Evolutionary conservation across 306 rosid genomes (phyloP).

Genomic region (Acacia acuminata): DNA sequence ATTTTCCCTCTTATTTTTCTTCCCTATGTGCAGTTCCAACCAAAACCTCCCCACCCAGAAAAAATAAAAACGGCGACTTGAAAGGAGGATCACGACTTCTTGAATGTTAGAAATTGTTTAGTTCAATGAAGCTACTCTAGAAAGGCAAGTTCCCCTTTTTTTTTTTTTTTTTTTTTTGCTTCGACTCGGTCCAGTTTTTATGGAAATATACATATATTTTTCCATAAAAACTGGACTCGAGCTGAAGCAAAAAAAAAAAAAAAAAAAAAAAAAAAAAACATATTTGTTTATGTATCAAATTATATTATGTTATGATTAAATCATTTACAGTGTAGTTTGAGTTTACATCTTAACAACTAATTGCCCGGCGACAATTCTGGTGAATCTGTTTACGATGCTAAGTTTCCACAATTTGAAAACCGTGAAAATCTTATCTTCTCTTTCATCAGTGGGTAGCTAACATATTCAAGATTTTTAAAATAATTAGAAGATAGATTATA

Average conservation of each 20-base stretch:
- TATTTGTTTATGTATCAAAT: neutral
- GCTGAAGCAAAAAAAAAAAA: no score
- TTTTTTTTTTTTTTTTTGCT: neutral
- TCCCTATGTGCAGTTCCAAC: neutral
- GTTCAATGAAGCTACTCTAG: neutral
- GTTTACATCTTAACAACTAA: neutral
- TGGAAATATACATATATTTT: neutral
- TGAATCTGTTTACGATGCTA: neutral
- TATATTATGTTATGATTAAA: no score
- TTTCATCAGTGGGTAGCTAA: neutral
- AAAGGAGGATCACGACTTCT: neutral
- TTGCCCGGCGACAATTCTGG: neutral
- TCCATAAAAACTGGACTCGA: no score
- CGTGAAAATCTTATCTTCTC: neutral
- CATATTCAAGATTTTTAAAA: neutral
- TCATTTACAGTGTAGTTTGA: no score
- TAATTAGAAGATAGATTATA: neutral
- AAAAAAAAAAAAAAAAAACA: neutral
- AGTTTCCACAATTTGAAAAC: neutral
- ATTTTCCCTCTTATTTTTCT: neutral
- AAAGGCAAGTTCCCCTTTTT: neutral
- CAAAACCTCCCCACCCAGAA: neutral
- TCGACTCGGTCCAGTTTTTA: neutral
- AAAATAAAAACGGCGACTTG: neutral
- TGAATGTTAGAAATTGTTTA: neutral